Evolutionary conservation across 805 yeast species (phyloP), one percentile per base, ranked within the genome.

Genomic region (Barnettozyma siamensis): DNA sequence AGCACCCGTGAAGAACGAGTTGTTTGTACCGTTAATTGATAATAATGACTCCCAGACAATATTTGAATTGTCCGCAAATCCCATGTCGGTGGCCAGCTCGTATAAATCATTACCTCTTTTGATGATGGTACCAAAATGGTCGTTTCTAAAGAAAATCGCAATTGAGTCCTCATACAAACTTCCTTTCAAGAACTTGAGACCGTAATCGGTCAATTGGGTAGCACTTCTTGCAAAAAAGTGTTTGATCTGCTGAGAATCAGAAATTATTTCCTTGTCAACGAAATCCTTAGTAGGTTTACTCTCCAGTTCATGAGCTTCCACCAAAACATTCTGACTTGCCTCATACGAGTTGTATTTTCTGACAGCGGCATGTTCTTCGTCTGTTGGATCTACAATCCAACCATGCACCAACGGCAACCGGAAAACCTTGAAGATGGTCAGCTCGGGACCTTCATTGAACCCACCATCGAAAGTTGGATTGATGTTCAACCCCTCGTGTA

Each of bases 1-100:
- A 16, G 67, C 70, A 2, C 93, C 95, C 12, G 76, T 75, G 58
- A 76, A 78, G 51, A 80, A 85, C 21, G 69, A 65, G 54, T 86
- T 94, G n/a, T 76, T 77, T 1, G 68, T 62, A 0, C 96, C 96
- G 33, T 71, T 70, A 3, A 79, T 72, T 3, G 86, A 75, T 37
- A 71, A 72, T 32, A 91, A 63, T 1, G 84, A 75, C 57, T 85
- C 89, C 98, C 98, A 91, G 7, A 87, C 86, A 16, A 83, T 72
- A n/a, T 71, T 64, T 2, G 48, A 47, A 31, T 69, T 66, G 18
- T 57, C 45, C 33, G 50, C 55, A 53, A 77, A 83, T 3, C 93
- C 88, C 13, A 70, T 65, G 56, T 93, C 96, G 2, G 93, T 85
- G 3, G 85, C 81, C 21, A 91, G 66, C 5, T 76, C 61, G 55